Base-by-base conservation (phyloP, 176 grass and related monocot genomes). In the Paspalum notatum region DNA sequence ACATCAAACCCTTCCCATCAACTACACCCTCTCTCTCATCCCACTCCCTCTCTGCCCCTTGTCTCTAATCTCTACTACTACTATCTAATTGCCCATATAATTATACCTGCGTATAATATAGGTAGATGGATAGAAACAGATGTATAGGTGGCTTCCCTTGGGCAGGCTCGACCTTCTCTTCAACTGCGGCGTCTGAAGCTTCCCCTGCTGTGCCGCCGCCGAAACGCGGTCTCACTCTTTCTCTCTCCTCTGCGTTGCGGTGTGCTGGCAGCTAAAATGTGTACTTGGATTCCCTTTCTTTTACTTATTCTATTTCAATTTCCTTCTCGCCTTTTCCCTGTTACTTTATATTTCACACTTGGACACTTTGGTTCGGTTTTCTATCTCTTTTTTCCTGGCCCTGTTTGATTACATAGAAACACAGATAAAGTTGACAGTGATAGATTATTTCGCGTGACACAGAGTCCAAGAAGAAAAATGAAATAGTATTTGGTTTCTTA, bases 61-160 rank as follows among this genome's bases (percentile, higher is more conserved):
- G 3, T 32, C 79, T 62, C 12, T 48, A 72, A 46, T 41, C 44
- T 21, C 53, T 58, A 70, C 32, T 32, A 32, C 32, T 32, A 32
- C 2, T 32, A 2, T 56, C 66, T 32, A 58, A 48, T 71, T 49
- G 66, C 54, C 8, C 20, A 50, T 62, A 62, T 71, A 32, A 82
- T 62, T 72, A 64, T 82, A 82, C 49, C 56, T 40, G 68, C 58
- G 32, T 32, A 71, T 44, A 74, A 83, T 83, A 65, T 74, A 53
- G 21, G 55, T 76, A 44, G 57, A 62, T 37, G 76, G 64, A 44
- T n/a, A 69, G 43, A 69, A 43, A 75, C 20, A 41, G 51, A 42
- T 41, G 10, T 50, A 57, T 80, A 55, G 20, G 77, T 80, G 12
- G 62, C 44, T 47, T 41, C n/a, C n/a, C n/a, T n/a, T n/a, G n/a